Evolutionary conservation across 257 asterid species (phyloP).

Genomic region (Asclepias syriaca): DNA sequence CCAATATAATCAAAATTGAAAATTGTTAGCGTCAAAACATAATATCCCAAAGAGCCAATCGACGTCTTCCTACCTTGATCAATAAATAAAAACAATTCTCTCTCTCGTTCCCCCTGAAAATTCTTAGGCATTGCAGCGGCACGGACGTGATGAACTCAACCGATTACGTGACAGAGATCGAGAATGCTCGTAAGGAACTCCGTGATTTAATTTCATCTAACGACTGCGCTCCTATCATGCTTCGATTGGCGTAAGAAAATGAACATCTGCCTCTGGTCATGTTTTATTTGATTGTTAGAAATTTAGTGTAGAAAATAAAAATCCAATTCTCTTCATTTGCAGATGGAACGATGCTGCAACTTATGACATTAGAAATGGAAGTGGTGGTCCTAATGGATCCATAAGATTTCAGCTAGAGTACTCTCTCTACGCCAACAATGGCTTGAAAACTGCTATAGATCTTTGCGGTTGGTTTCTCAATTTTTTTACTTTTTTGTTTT

Average conservation of each 20-base stretch:
- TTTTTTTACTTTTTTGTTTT: not conserved
- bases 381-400: slow-evolving; percentile 97
- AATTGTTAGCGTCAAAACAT: not conserved
- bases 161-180: slow-evolving; percentile 74
- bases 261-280: not conserved
- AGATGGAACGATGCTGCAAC: slow-evolving; percentile 99
- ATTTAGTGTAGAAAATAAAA: not conserved
- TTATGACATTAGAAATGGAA: slow-evolving; percentile 68
- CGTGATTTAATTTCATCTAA: slow-evolving; percentile 85
- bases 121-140: not conserved
- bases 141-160: slow-evolving; percentile 74
- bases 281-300: not conserved
- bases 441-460: slow-evolving; percentile 80
- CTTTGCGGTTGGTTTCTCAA: slow-evolving; percentile 52
- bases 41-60: slow-evolving; percentile 3
- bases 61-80: not conserved
- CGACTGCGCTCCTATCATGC: slow-evolving; percentile 95
- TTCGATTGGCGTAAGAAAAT: slow-evolving; percentile 77
- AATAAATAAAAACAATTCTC: not conserved
- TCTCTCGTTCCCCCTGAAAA: not conserved
- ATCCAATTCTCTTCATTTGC: not conserved
- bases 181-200: slow-evolving; percentile 86
- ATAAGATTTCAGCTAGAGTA: slow-evolving; percentile 79
- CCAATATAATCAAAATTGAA: not conserved
- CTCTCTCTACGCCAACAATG: slow-evolving; percentile 70